Evolutionary conservation across 2,329 filamentous ascomycete species (phyloP), one percentile per base, ranked within the genome.

Genomic region (Sporothrix humicola): DNA sequence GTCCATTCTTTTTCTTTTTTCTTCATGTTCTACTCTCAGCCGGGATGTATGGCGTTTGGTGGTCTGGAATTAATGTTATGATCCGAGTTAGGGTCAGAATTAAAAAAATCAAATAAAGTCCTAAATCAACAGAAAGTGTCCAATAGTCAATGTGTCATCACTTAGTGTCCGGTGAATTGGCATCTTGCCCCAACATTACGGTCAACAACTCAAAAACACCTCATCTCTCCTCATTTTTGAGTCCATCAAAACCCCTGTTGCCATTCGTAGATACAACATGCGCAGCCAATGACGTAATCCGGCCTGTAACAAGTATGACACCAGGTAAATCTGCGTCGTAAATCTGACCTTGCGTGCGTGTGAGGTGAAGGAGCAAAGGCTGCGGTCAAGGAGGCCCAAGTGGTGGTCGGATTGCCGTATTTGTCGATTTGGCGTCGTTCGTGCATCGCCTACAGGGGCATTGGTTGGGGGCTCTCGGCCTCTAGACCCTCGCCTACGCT

Each of bases 261-360:
- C 50, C 46, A 5, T 26, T 52, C 46, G 13, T 37, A 5, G 13
- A 23, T 23, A 50, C 44, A 68, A 26, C 26, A 46, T 66, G 42
- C 20, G 10, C 54, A 61, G 54, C 69, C 69, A 59, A 71, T 71
- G 69, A 71, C 54, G 69, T 71, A 61, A 59, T 59, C 68, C n/a
- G 20, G 37, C 52, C 9, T 69, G 66, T 69, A 69, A 69, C 31
- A 50, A 44, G 7, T 31, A 69, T 58, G 50, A 69, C 65, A 69
- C 20, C 65, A 69, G 65, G 65, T 52, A 69, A 54, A 69, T 37
- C 31, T 37, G 31, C 7, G 31, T 37, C 4, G 31, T 37, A 37
- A 37, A 37, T 37, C 31, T 37, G 31, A 3, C 7, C 31, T 5
- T 37, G 31, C 31, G 31, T 37, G 7, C 31, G 31, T 37, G 31